Evolutionary conservation across 331 rosid species (phyloP).

Genomic region (Acacia pycnantha): DNA sequence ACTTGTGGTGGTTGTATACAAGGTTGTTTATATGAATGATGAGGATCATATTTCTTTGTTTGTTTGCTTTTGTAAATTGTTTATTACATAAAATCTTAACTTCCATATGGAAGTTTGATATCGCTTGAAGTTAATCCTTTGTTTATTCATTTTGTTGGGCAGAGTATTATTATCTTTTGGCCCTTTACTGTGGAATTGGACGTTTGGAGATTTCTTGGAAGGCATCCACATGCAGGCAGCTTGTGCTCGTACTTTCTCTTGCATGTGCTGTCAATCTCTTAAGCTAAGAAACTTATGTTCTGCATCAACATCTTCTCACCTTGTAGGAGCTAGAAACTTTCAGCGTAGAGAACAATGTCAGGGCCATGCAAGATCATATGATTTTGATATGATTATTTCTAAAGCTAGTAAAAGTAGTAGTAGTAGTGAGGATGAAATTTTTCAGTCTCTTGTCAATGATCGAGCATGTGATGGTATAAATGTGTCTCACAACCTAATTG

Average conservation of each 20-base stretch:
- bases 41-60: neutral
- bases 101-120: neutral
- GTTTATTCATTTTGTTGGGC: conserved; percentile 9
- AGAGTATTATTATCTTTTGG: neutral
- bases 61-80: neutral
- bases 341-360: conserved; percentile 31
- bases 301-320: conserved; percentile 13
- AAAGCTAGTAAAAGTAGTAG: conserved; percentile 42
- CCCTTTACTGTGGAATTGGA: neutral
- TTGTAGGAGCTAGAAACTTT: conserved; percentile 27
- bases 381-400: conserved; percentile 51
- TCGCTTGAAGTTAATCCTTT: conserved; percentile 6
- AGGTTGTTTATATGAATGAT: neutral
- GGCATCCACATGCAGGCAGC: conserved; percentile 20
- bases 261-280: conserved; percentile 10
- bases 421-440: conserved; percentile 51
- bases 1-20: neutral
- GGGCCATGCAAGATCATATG: conserved; percentile 26
- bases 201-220: conserved; percentile 9
- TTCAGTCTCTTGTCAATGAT: conserved; percentile 51
- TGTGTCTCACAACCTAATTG: conserved; percentile 46
- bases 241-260: conserved; percentile 24
- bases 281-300: conserved; percentile 26
- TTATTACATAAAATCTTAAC: neutral
- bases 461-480: conserved; percentile 40